phyloP scores from a whole-genome alignment of 2,329 filamentous ascomycete genomes.

The Sphaerulina vaccinii region DNA sequence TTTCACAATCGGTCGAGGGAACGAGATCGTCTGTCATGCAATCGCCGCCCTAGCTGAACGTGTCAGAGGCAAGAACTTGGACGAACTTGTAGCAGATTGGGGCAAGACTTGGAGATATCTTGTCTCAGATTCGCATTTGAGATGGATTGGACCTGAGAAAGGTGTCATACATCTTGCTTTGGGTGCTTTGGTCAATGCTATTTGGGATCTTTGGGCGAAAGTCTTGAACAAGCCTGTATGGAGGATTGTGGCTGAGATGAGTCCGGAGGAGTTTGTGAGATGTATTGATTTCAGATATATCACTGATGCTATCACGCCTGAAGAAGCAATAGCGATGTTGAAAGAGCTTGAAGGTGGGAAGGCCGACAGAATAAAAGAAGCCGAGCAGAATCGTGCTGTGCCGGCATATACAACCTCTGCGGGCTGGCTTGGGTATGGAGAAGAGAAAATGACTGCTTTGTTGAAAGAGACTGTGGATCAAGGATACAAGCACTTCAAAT shows the following conservation, averaged over 20 bases:
- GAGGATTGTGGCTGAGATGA: slow-evolving; percentile 87
- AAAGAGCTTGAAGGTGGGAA: slow-evolving; percentile 66
- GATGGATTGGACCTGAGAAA: slow-evolving; percentile 93
- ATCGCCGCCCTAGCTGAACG: slow-evolving; percentile 76
- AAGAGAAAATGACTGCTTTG: slow-evolving; percentile 79
- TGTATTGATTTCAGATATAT: slow-evolving; percentile 96
- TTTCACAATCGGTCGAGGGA: slow-evolving; percentile 84
- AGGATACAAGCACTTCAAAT: slow-evolving; percentile 84
- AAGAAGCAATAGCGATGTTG: slow-evolving; percentile 74
- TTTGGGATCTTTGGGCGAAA: slow-evolving; percentile 97
- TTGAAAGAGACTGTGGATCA: slow-evolving; percentile 71
- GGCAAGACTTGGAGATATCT: slow-evolving; percentile 86
- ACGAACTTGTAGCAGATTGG: slow-evolving; percentile 76
- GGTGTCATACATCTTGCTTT: slow-evolving; percentile 91
- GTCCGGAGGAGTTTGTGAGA: slow-evolving; percentile 77
- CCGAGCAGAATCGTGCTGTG: slow-evolving; percentile 70
- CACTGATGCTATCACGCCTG: slow-evolving; percentile 84
- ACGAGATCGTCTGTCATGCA: slow-evolving; percentile 86
- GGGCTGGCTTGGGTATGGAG: slow-evolving; percentile 86
- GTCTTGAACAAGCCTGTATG: slow-evolving; percentile 82
- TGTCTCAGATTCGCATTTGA: slow-evolving; percentile 85
- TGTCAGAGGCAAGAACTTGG: slow-evolving; percentile 71
- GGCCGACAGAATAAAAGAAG: slow-evolving; percentile 68
- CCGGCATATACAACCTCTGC: slow-evolving; percentile 89
- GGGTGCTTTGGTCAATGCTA: slow-evolving; percentile 78